Evolutionary conservation across 2,329 filamentous ascomycete genomes (phyloP).

Genomic region (Penicillium sp.): DNA sequence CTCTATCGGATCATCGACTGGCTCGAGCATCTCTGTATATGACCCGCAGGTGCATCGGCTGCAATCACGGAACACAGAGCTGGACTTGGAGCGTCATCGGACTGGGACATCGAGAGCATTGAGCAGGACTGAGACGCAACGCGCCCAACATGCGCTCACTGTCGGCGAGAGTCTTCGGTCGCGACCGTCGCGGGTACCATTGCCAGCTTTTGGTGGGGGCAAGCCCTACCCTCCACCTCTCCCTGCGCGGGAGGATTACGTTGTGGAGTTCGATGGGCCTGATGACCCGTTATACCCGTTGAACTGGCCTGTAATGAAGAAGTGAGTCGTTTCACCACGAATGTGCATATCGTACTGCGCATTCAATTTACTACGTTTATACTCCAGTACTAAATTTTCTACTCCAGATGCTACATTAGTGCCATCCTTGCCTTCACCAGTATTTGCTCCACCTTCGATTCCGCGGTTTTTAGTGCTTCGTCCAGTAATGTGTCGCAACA

Average conservation of each 20-base stretch:
- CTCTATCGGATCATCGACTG: constrained; percentile 18
- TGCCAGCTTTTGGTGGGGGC: constrained; percentile 36
- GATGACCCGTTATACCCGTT: constrained; percentile 54
- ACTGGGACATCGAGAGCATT: constrained; percentile 27
- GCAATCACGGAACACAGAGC: constrained; percentile 33
- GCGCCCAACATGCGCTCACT: constrained; percentile 41
- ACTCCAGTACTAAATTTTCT: neutral
- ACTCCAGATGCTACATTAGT: constrained; percentile 16
- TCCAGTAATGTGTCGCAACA: constrained; percentile 54
- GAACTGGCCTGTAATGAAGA: constrained; percentile 53
- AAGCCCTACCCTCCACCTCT: constrained; percentile 54
- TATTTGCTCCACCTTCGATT: constrained; percentile 50
- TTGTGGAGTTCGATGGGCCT: constrained; percentile 54
- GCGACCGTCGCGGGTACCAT: constrained; percentile 23
- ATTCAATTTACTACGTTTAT: neutral
- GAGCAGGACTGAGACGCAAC: constrained; percentile 34
- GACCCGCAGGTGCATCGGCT: constrained; percentile 28
- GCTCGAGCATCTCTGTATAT: constrained; percentile 30
- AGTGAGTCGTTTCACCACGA: constrained; percentile 30
- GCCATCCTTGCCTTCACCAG: constrained; percentile 26
- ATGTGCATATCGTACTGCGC: neutral
- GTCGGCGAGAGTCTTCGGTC: constrained; percentile 33
- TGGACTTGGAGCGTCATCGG: constrained; percentile 32
- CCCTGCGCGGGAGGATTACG: constrained; percentile 54
- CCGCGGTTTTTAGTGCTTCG: constrained; percentile 66